phyloP scores from a whole-genome alignment of 805 yeast genomes.

The Starmera amethionina region DNA sequence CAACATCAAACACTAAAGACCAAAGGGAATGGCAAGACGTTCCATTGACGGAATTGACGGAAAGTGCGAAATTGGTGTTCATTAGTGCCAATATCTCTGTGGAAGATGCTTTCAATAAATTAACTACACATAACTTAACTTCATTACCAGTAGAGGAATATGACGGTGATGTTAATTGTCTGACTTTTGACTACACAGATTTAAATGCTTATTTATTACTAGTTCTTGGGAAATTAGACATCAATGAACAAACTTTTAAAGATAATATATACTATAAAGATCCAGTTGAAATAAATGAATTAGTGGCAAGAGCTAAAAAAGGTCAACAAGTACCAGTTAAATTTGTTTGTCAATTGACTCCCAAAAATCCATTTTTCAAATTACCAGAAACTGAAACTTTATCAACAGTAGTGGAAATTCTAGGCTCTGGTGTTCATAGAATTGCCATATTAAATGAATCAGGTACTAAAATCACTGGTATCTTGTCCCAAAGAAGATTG shows the following conservation, averaged over 20 bases:
- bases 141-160: slow-evolving; percentile 69
- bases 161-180: slow-evolving; percentile 52
- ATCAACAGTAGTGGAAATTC: slow-evolving; percentile 67
- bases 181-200: slow-evolving; percentile 88
- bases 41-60: slow-evolving; percentile 63
- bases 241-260: slow-evolving; percentile 21
- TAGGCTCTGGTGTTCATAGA: slow-evolving; percentile 95
- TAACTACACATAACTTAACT: slow-evolving; percentile 65
- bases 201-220: slow-evolving; percentile 77
- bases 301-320: slow-evolving; percentile 56
- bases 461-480: slow-evolving; percentile 59
- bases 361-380: slow-evolving; percentile 81
- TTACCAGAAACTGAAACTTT: slow-evolving; percentile 61
- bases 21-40: slow-evolving; percentile 62
- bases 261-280: slow-evolving; percentile 19
- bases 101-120: slow-evolving; percentile 78
- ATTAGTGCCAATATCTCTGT: slow-evolving; percentile 63
- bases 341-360: slow-evolving; percentile 75
- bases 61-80: slow-evolving; percentile 63
- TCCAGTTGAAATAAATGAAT: slow-evolving; percentile 30
- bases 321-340: slow-evolving; percentile 91
- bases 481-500: slow-evolving; percentile 83
- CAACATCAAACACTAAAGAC: slow-evolving; percentile 34
- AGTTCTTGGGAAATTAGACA: slow-evolving; percentile 63
- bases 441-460: slow-evolving; percentile 61